Conservation (phyloP, 1,139 yeast genomes). For the Tardiomyces digboiensis region DNA sequence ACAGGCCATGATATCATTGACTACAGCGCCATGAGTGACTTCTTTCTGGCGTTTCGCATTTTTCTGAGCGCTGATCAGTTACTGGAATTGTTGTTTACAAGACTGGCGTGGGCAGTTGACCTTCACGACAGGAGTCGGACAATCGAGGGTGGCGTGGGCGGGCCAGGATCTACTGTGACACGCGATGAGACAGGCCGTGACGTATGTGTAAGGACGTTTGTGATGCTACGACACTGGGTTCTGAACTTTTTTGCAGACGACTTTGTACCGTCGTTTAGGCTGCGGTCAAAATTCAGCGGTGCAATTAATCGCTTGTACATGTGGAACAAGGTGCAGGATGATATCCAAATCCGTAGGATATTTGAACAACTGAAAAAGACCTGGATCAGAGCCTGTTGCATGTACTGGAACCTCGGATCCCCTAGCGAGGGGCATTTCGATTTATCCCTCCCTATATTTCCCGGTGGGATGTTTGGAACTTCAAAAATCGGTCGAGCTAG, state of each 20-base stretch:
- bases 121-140: conserved; percentile 9
- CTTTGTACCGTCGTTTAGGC: conserved; percentile 26
- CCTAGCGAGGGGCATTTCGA: conserved; percentile 9
- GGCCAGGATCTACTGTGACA: background rate
- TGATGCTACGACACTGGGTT: conserved; percentile 82
- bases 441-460: conserved; percentile 13
- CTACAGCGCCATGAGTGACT: conserved; percentile 72
- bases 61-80: conserved; percentile 52
- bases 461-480: conserved; percentile 11
- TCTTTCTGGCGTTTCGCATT: conserved; percentile 73
- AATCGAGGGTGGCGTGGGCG: conserved; percentile 11
- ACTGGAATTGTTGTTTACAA: conserved; percentile 48
- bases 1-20: conserved; percentile 76
- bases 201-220: conserved; percentile 78
- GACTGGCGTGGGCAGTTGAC: conserved; percentile 66
- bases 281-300: conserved; percentile 23
- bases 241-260: conserved; percentile 39
- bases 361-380: conserved; percentile 27
- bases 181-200: conserved; percentile 45
- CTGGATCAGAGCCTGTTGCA: conserved; percentile 26
- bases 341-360: conserved; percentile 19
- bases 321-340: conserved; percentile 18
- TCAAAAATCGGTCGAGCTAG: background rate
- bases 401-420: conserved; percentile 25
- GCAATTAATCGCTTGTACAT: conserved; percentile 21